Conservation (phyloP, 2,329 filamentous ascomycete genomes). For the Blastomyces parvus region DNA sequence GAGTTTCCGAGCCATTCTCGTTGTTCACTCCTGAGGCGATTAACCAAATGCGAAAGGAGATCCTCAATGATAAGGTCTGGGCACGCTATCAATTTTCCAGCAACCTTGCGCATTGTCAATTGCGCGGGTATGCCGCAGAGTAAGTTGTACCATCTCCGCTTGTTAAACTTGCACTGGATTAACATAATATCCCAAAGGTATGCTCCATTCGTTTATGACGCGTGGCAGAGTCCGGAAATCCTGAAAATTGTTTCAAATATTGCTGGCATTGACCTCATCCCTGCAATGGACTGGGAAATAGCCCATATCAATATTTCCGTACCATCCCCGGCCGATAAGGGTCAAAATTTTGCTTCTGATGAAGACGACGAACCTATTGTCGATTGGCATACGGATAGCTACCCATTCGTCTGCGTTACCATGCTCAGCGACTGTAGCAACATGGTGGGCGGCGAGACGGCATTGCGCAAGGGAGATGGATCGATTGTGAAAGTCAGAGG, state of each 20-base stretch:
- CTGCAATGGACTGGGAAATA: conserved; percentile 47
- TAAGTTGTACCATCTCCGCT: conserved; percentile 30
- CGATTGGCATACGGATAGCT: conserved; percentile 56
- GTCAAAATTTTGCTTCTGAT: conserved; percentile 34
- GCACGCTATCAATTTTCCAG: conserved; percentile 50
- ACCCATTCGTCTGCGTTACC: conserved; percentile 59
- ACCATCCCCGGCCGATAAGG: conserved; percentile 41
- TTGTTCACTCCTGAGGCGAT: conserved; percentile 55
- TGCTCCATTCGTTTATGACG: conserved; percentile 56
- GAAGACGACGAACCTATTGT: conserved; percentile 48
- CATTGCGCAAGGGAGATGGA: conserved; percentile 45
- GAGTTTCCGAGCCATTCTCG: conserved; percentile 56
- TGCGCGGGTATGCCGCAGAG: conserved; percentile 48
- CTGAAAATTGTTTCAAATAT: conserved; percentile 43
- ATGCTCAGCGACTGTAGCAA: conserved; percentile 55
- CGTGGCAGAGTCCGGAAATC: conserved; percentile 48
- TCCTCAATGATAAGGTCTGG: conserved; percentile 49
- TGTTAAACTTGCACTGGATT: background rate
- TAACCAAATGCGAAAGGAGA: conserved; percentile 51
- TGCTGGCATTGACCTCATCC: conserved; percentile 47
- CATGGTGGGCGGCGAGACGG: conserved; percentile 58
- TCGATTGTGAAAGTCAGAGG: conserved; percentile 51
- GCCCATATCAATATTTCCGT: conserved; percentile 48
- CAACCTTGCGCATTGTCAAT: conserved; percentile 48
- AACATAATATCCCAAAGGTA: conserved; percentile 32